Evolutionary conservation across 2,329 filamentous ascomycete species (phyloP).

Genomic region (Diaporthe australafricana): DNA sequence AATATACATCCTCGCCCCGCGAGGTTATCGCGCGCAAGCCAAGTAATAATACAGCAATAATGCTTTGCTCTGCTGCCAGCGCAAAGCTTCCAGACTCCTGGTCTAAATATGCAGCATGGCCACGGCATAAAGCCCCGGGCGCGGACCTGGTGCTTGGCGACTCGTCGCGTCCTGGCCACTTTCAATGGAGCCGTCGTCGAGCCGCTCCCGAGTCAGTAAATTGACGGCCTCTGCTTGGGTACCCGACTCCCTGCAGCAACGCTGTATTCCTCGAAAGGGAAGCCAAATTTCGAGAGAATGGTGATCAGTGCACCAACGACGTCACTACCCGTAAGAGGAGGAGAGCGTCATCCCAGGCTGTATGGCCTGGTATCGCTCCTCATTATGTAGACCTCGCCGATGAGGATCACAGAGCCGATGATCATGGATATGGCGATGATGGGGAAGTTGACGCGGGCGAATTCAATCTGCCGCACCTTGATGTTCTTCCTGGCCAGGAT

Average conservation of each 20-base stretch:
- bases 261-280: background rate
- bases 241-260: background rate
- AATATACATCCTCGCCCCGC: slow-evolving; percentile 1
- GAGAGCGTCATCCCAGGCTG: slow-evolving; percentile 25
- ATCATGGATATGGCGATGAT: slow-evolving; percentile 78
- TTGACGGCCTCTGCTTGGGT: background rate
- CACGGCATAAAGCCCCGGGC: background rate
- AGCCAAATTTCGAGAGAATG: background rate
- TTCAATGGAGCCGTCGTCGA: background rate
- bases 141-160: background rate
- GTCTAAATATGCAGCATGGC: background rate
- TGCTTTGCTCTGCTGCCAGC: background rate
- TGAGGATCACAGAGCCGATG: slow-evolving; percentile 70
- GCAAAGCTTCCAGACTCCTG: background rate
- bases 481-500: slow-evolving; percentile 78
- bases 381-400: slow-evolving; percentile 73
- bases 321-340: background rate
- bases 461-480: slow-evolving; percentile 70
- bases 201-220: background rate
- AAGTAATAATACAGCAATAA: background rate
- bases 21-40: background rate
- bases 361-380: slow-evolving; percentile 54
- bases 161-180: background rate
- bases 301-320: background rate
- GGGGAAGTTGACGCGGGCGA: slow-evolving; percentile 75